These are phyloP conservation scores for Saccharomycopsis sp. DNA, from an alignment of 805 yeast species.

Conservation along the genomic window DNA sequence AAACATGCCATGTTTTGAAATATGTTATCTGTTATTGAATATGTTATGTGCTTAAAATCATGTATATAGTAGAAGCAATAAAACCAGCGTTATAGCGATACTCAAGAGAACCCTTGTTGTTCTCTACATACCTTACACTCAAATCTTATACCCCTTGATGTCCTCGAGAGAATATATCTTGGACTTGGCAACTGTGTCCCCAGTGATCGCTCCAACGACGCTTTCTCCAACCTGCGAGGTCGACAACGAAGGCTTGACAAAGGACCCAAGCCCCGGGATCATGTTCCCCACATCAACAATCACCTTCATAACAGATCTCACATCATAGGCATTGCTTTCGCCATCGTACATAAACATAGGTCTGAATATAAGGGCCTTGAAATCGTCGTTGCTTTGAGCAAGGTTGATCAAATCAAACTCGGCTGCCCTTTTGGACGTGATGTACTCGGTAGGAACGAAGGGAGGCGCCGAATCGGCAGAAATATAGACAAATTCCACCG, in stretches of 20 bases:
- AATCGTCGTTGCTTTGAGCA: background rate
- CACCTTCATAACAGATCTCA: background rate
- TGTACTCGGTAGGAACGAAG: slow-evolving; percentile 61
- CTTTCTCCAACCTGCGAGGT: background rate
- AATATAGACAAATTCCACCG: slow-evolving; percentile 57
- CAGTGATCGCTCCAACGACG: background rate
- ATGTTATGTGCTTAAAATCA: too few species aligned
- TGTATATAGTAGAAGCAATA: too few species aligned
- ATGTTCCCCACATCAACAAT: background rate
- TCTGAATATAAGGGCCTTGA: background rate
- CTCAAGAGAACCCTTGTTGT: too few species aligned
- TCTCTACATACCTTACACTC: too few species aligned
- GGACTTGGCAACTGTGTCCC: background rate
- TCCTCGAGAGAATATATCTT: background rate
- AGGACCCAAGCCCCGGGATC: background rate
- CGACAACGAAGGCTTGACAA: background rate
- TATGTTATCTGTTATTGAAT: too few species aligned
- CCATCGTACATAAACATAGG: background rate
- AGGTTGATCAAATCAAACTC: slow-evolving; percentile 39
- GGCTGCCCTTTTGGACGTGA: slow-evolving; percentile 70
- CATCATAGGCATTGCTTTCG: background rate
- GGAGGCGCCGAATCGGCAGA: slow-evolving; percentile 68
- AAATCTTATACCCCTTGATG: background rate
- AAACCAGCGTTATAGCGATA: too few species aligned
- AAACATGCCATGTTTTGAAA: too few species aligned